phyloP scores from a whole-genome alignment of 1,284 basidiomycete genomes.

The Ustilago cynodontis region DNA sequence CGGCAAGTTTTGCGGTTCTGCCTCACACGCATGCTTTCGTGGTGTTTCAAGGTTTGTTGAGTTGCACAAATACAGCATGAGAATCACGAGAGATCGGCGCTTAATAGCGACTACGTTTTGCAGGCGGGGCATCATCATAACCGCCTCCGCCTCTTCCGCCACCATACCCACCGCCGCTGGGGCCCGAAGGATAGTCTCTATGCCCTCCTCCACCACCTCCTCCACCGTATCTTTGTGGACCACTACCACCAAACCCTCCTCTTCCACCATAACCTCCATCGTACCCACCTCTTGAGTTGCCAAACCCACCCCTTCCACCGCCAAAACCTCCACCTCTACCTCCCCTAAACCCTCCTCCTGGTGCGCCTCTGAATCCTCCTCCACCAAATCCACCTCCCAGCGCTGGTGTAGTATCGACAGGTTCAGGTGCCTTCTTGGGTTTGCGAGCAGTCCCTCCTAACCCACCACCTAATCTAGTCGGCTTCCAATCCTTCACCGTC shows the following conservation, averaged over 20 bases:
- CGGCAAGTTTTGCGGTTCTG: neutral
- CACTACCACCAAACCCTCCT: constrained; percentile 10
- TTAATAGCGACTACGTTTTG: constrained; percentile 46
- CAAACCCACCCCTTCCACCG: constrained; percentile 49
- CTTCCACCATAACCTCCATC: constrained; percentile 4
- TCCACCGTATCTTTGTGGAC: constrained; percentile 11
- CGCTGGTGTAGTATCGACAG: constrained; percentile 4
- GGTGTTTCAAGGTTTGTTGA: neutral
- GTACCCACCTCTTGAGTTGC: constrained; percentile 9
- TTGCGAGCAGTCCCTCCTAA: constrained; percentile 83
- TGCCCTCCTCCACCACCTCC: constrained; percentile 2
- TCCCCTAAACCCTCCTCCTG: constrained; percentile 67
- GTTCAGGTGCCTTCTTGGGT: constrained; percentile 52
- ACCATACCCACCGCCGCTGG: neutral
- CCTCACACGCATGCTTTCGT: neutral
- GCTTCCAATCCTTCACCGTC: constrained; percentile 98
- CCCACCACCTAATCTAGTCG: constrained; percentile 91
- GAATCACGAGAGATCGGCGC: too few species aligned
- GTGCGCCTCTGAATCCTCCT: constrained; percentile 44
- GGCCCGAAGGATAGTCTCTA: constrained; percentile 21
- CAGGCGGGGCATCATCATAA: constrained; percentile 38
- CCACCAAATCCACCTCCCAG: constrained; percentile 20
- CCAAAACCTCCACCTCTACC: constrained; percentile 58
- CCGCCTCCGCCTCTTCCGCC: constrained; percentile 1
- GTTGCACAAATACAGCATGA: constrained; percentile 15